phyloP scores from a whole-genome alignment of 345 rosid genomes.

The Mercurialis annua region DNA sequence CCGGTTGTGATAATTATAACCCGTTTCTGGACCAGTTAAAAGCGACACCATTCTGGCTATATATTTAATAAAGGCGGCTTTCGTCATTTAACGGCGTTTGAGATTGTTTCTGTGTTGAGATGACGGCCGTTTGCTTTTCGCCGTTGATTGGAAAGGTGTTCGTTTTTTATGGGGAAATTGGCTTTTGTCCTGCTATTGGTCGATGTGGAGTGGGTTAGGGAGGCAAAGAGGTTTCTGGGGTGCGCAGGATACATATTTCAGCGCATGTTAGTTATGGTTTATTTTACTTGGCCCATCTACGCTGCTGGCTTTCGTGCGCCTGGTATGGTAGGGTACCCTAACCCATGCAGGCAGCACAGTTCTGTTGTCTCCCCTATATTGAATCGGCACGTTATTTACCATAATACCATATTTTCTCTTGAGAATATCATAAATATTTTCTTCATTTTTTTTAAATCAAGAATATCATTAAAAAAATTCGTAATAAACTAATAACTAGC shows the following conservation, averaged over 20 bases:
- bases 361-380: not conserved
- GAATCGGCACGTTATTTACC: not conserved
- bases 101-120: no score
- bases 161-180: slow-evolving; percentile 55
- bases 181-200: slow-evolving; percentile 64
- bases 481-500: no score
- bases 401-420: not conserved
- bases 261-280: slow-evolving; percentile 11
- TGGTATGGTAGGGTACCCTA: slow-evolving; percentile 2
- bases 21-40: slow-evolving; percentile 29
- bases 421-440: not conserved
- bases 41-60: slow-evolving; percentile 20
- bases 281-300: not conserved
- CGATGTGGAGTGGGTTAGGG: slow-evolving; percentile 22
- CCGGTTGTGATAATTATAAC: slow-evolving; percentile 35
- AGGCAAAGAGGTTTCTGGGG: not conserved
- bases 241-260: not conserved
- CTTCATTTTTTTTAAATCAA: no score
- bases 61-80: slow-evolving; percentile 43
- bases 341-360: not conserved
- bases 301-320: slow-evolving; percentile 19
- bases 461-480: no score
- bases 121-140: slow-evolving; percentile 47
- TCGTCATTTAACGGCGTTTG: slow-evolving; percentile 41
- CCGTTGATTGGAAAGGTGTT: slow-evolving; percentile 51